These are phyloP conservation scores for Zygosaccharomyces sapae DNA, from an alignment of 1,139 yeast genomes.

Conservation along the genomic window DNA sequence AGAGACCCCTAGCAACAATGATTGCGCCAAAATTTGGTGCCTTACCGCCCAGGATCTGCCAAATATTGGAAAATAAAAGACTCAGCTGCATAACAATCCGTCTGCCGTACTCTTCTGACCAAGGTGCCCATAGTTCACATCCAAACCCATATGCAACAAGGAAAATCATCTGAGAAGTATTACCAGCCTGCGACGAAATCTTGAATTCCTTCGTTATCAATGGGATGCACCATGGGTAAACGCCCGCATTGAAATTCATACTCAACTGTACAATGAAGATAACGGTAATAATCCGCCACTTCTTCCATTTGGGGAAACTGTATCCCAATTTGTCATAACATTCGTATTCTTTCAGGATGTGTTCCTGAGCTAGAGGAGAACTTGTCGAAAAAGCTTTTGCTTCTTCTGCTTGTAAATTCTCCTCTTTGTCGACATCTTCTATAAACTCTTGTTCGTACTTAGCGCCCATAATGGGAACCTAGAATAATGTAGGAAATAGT, in stretches of 20 bases:
- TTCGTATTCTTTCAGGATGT: conserved; percentile 6
- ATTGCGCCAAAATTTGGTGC: conserved; percentile 10
- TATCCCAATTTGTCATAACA: conserved; percentile 10
- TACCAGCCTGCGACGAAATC: conserved; percentile 7
- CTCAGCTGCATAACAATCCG: conserved; percentile 9
- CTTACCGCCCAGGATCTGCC: conserved; percentile 9
- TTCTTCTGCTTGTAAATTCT: background rate
- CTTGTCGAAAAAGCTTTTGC: background rate
- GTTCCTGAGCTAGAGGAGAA: background rate
- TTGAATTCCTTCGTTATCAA: conserved; percentile 7
- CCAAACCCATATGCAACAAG: conserved; percentile 10
- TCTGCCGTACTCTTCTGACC: conserved; percentile 9
- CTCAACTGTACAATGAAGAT: conserved; percentile 8
- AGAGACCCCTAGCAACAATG: conserved; percentile 8
- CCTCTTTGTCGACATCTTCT: conserved; percentile 5
- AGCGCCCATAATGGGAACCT: conserved; percentile 6
- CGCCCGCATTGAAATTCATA: conserved; percentile 9
- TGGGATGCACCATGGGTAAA: conserved; percentile 7
- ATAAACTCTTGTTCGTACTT: conserved; percentile 34
- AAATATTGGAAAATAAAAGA: conserved; percentile 7
- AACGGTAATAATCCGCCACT: conserved; percentile 7
- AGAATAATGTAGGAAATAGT: background rate
- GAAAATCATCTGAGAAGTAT: conserved; percentile 9
- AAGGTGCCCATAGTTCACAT: conserved; percentile 11
- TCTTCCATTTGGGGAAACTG: conserved; percentile 5